Percentiles rank a stretch among this genome's conserved stretches.
phyloP scores from a whole-genome alignment of 2,329 filamentous ascomycete genomes.

The Ilyonectria destructans region DNA sequence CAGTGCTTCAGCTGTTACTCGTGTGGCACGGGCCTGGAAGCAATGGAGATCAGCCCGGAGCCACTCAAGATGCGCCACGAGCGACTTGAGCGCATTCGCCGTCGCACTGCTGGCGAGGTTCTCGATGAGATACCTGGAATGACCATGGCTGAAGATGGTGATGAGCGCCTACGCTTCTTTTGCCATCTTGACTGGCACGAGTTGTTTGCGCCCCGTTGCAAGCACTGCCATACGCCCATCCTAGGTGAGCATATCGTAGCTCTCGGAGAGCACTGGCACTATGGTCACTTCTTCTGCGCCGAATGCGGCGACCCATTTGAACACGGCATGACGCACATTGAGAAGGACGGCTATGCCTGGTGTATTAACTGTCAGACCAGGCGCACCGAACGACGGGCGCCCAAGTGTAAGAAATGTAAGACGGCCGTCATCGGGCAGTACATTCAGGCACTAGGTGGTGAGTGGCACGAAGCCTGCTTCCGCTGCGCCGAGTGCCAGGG shows the following conservation, averaged over 20 bases:
- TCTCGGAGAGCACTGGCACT: conserved; percentile 96
- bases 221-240: conserved; percentile 96
- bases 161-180: conserved; percentile 86
- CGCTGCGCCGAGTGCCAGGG: conserved; percentile 78
- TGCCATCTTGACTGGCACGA: conserved; percentile 99
- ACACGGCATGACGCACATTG: conserved; percentile 80
- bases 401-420: conserved; percentile 90
- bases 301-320: conserved; percentile 98
- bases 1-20: conserved; percentile 93
- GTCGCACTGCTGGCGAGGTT: conserved; percentile 71
- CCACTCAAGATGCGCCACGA: conserved; percentile 80
- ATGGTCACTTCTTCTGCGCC: conserved; percentile 98
- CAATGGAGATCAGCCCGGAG: conserved; percentile 96
- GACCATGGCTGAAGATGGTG: conserved; percentile 80
- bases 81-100: conserved; percentile 81
- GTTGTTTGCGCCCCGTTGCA: conserved; percentile 91
- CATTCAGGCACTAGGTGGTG: conserved; percentile 87
- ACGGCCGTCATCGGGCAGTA: conserved; percentile 91
- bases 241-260: conserved; percentile 95
- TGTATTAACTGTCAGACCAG: conserved; percentile 94
- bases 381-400: conserved; percentile 88
- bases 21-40: conserved; percentile 91
- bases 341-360: conserved; percentile 98
- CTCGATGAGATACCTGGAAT: conserved; percentile 75
- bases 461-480: conserved; percentile 97